phyloP scores from a whole-genome alignment of 2,329 filamentous ascomycete genomes.

The Venturia oleaginea region DNA sequence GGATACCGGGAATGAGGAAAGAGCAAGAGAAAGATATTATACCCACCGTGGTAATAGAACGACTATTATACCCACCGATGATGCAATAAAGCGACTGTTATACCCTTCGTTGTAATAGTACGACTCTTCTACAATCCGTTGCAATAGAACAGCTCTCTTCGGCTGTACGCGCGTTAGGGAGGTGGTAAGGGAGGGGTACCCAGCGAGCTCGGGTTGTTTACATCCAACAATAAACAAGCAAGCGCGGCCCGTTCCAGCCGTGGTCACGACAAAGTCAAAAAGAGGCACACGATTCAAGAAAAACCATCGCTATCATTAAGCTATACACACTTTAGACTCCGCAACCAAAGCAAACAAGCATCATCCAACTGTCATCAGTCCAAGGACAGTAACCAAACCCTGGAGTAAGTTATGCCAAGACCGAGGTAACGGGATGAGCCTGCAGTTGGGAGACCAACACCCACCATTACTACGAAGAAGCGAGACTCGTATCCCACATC shows the following conservation, averaged over 20 bases:
- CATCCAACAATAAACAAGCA: not conserved
- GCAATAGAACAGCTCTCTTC: not conserved
- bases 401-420: not conserved
- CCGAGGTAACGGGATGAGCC: not conserved
- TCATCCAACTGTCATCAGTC: not conserved
- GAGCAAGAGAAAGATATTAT: too few species aligned
- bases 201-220: not conserved
- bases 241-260: too few species aligned
- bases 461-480: not conserved
- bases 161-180: not conserved
- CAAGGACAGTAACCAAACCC: not conserved
- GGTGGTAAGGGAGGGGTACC: not conserved
- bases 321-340: not conserved
- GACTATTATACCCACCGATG: too few species aligned
- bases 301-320: slow-evolving; percentile 10
- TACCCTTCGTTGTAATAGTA: too few species aligned
- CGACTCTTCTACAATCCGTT: too few species aligned
- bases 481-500: not conserved
- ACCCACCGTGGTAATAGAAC: too few species aligned
- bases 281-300: not conserved
- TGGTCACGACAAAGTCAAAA: not conserved
- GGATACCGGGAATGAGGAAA: too few species aligned
- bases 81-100: too few species aligned
- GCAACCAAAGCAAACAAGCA: not conserved
- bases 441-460: not conserved